A percentile compares a stretch with the other conserved stretches of the same genome.
These are phyloP conservation scores for Salix suchowensis DNA, from an alignment of 345 rosid species.

Conservation along the genomic window DNA sequence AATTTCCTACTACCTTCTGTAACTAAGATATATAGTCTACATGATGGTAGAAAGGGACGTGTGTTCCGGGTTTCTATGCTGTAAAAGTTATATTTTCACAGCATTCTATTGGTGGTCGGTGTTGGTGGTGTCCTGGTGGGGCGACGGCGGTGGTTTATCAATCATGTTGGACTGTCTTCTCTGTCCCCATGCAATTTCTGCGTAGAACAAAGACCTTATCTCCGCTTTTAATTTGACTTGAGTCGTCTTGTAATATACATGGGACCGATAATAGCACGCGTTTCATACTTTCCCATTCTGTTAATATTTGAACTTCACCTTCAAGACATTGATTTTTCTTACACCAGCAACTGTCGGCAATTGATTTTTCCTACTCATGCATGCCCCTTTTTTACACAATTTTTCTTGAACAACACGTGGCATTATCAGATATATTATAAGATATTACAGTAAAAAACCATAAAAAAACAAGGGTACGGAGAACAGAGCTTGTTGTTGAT, in stretches of 20 bases:
- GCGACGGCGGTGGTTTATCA: background rate
- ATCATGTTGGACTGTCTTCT: background rate
- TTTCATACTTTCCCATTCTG: constrained; percentile 2
- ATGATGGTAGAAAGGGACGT: background rate
- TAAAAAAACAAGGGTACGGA: too few species aligned
- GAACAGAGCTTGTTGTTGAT: too few species aligned
- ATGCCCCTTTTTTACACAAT: background rate
- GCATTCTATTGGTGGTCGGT: background rate
- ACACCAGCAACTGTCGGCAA: background rate
- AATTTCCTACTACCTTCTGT: constrained; percentile 3
- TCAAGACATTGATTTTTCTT: background rate
- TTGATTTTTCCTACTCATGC: background rate
- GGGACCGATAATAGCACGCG: background rate
- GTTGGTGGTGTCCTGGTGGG: background rate
- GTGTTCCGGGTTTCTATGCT: background rate
- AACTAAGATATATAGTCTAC: background rate
- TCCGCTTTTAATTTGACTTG: constrained; percentile 9
- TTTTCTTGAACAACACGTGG: background rate
- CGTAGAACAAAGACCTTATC: background rate
- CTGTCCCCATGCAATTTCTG: constrained; percentile 1
- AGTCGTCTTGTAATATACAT: background rate
- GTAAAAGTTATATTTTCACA: too few species aligned
- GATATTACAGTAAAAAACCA: background rate
- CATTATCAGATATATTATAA: background rate
- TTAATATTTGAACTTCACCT: background rate